A percentile compares a stretch with the other conserved stretches of the same genome.
Evolutionary conservation across 2,329 filamentous ascomycete species (phyloP).

Genomic region (Didymella arachidicola): DNA sequence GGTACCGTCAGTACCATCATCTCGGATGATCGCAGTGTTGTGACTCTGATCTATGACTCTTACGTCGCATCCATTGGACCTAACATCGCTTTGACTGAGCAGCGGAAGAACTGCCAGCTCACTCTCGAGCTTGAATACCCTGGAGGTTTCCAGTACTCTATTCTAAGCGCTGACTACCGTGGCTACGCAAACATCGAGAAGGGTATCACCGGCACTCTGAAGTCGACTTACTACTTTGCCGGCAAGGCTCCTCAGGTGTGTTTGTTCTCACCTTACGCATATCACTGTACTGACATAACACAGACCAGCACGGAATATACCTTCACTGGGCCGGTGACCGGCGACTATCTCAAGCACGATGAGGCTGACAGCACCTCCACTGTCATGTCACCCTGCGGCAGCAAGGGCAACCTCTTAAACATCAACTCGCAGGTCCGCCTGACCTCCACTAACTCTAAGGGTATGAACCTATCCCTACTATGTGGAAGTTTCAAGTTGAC

Average conservation of each 20-base stretch:
- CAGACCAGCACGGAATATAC: conserved; percentile 50
- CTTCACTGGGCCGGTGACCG: conserved; percentile 52
- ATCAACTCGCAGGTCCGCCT: conserved; percentile 62
- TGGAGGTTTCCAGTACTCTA: conserved; percentile 61
- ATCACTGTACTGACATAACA: conserved; percentile 15
- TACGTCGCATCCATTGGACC: conserved; percentile 61
- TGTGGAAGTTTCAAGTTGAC: no score
- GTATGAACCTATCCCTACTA: no score
- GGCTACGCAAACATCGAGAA: conserved; percentile 59
- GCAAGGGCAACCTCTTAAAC: conserved; percentile 60
- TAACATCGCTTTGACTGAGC: conserved; percentile 52
- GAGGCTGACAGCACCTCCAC: conserved; percentile 55
- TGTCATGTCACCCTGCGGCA: conserved; percentile 63
- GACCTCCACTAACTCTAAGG: conserved; percentile 36
- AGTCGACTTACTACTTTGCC: conserved; percentile 64
- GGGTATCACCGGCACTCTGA: conserved; percentile 58
- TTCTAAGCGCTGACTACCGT: conserved; percentile 62
- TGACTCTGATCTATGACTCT: conserved; percentile 62
- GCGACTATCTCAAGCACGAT: conserved; percentile 52
- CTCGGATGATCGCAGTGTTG: conserved; percentile 53
- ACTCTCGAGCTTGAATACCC: conserved; percentile 62
- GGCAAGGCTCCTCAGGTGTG: conserved; percentile 54
- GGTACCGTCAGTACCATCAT: conserved; percentile 55
- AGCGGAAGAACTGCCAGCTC: conserved; percentile 63
- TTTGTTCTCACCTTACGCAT: neutral